Evolutionary conservation across 495 filamentous ascomycete genomes (phyloP), one percentile per base, ranked within the genome.

Genomic region (Annulohypoxylon nitens): DNA sequence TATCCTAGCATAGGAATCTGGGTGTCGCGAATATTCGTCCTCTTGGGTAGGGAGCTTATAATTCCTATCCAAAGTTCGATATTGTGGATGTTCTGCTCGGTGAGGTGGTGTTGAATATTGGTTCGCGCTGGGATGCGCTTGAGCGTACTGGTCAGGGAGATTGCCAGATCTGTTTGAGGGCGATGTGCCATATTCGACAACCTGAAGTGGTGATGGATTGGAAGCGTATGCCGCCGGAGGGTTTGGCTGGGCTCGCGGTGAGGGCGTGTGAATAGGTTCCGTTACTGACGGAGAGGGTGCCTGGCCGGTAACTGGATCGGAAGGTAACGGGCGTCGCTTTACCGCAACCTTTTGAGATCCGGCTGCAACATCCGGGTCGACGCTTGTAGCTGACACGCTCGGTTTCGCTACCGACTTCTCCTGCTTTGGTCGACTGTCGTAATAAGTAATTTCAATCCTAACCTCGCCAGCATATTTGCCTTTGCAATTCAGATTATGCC

Each of bases 381-480:
- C 37, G 69, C 87, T 83, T n/a, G 90, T 63, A 61, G 73, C 70
- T 0, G 70, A 59, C 36, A 70, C 73, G 57, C 84, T 87, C 67
- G 86, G 83, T 70, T 86, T 88, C 60, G 88, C 87, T 37, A 82
- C 86, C 18, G 85, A 75, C 54, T 88, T 87, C 70, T 92, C 92
- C 14, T 90, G 88, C 80, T 94, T 94, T 37, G 93, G 90, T 12
- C 95, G 89, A 39, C 87, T 91, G 79, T 99, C 96, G 81, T 97
- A 98, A 81, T 93, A 99, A 26, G 96, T 98, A 80, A 97, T 90
- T 80, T 99, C 96, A 45, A 98, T 93, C 62, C 95, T 88, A 48
- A 99, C 90, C 75, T 98, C 95, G 26, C 96, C 96, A 23, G 97
- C 94, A 77, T 98, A 98, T 83, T 96, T 96, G 43, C 94, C 93